A percentile compares a stretch with the other conserved stretches of the same genome.
Conservation (phyloP, 1,139 yeast species). For the Kurtzmaniella quercitrusa region DNA sequence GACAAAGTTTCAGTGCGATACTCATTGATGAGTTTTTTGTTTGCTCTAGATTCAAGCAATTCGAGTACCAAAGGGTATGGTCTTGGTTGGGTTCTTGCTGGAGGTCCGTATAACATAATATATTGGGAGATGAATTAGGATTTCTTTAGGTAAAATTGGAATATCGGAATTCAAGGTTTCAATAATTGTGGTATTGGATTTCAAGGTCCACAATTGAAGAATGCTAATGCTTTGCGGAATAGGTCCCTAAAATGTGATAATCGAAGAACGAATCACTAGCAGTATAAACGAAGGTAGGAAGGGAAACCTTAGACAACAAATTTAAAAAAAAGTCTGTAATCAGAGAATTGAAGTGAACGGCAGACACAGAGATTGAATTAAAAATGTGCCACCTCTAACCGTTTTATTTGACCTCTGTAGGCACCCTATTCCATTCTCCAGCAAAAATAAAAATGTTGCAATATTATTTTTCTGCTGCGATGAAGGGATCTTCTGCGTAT, state of each 20-base stretch:
- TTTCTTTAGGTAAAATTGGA: no score
- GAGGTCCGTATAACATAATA: slow-evolving; percentile 39
- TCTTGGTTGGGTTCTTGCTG: slow-evolving; percentile 32
- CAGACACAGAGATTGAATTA: not conserved
- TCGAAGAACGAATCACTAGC: not conserved
- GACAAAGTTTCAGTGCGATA: slow-evolving; percentile 32
- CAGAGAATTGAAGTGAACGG: not conserved
- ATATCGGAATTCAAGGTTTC: no score
- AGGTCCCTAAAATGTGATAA: not conserved
- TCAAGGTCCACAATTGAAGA: no score
- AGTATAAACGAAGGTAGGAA: not conserved
- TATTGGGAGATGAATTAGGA: no score
- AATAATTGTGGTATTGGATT: not conserved
- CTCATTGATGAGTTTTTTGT: slow-evolving; percentile 38
- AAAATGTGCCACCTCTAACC: not conserved
- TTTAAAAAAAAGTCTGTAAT: not conserved
- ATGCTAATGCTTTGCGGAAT: no score
- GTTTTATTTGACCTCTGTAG: slow-evolving; percentile 2
- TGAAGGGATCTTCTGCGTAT: slow-evolving; percentile 1
- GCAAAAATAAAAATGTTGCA: not conserved
- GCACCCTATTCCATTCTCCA: not conserved
- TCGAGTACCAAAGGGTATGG: slow-evolving; percentile 43
- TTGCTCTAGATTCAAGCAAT: slow-evolving; percentile 43
- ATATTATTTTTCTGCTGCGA: slow-evolving; percentile 1
- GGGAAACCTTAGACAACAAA: not conserved